A percentile compares a stretch with the other conserved stretches of the same genome.
These are phyloP conservation scores for Plectranthus barbatus DNA, from an alignment of 257 asterid genomes.

Conservation along the genomic window DNA sequence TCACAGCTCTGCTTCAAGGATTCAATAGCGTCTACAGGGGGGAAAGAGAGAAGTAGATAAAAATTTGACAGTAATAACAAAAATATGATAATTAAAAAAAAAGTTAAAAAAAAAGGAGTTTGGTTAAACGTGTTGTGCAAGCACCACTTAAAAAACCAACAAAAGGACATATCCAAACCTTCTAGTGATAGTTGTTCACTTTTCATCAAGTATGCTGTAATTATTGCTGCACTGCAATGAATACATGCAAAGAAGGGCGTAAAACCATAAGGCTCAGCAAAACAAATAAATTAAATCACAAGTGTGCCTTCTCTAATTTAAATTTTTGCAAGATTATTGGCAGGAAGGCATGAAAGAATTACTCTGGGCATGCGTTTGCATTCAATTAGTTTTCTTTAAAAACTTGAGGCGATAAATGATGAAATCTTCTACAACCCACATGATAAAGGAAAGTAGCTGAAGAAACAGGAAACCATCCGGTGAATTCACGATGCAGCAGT, in stretches of 20 bases:
- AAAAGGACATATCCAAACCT: constrained; percentile 42
- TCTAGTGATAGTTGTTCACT: constrained; percentile 77
- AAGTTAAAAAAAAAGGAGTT: background rate
- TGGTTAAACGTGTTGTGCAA: constrained; percentile 10
- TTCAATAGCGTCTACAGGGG: constrained; percentile 66
- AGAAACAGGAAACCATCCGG: background rate
- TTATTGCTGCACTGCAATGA: constrained; percentile 88
- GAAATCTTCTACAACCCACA: background rate
- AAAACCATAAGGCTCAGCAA: constrained; percentile 46
- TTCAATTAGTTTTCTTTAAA: background rate
- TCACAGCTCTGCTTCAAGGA: constrained; percentile 76
- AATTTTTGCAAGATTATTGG: constrained; percentile 1
- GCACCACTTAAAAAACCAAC: constrained; percentile 10
- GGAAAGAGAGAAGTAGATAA: background rate
- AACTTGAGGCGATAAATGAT: background rate
- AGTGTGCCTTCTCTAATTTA: constrained; percentile 23
- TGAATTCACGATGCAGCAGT: background rate
- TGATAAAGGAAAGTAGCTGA: background rate
- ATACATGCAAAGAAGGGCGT: constrained; percentile 58
- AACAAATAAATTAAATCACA: constrained; percentile 29
- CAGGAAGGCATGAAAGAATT: background rate
- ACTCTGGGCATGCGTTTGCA: background rate
- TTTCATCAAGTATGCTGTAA: constrained; percentile 92
- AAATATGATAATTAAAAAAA: constrained; percentile 6
- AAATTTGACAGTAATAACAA: background rate